Base-by-base conservation (phyloP, 345 rosid genomes). In the Salix exigua region DNA sequence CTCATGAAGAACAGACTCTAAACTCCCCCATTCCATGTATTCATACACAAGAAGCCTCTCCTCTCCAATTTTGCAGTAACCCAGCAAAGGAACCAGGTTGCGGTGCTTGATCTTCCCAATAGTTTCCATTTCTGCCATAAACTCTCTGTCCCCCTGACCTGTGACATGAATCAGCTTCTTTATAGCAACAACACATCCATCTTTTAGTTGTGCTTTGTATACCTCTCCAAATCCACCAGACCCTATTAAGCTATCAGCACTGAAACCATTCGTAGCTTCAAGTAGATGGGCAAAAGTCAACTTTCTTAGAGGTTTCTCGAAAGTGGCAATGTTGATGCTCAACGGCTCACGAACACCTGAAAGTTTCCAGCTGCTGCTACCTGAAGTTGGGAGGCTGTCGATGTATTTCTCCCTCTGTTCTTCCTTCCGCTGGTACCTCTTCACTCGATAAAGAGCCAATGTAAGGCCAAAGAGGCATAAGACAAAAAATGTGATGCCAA, bases 41-140 rank as follows among this genome's bases (percentile, higher is more conserved):
- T 95, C 99, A 6, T 95, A 95, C 28, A 95, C 99, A 74, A 95
- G 99, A 70, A 95, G 94, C 82, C 99, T 88, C 86, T 95, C 99
- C 69, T 95, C 99, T 21, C 99, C 99, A 33, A 95, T 78, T 85
- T 93, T 95, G 83, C 99, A 95, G 77, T 93, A 96, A 19, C 99
- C 99, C 30, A 96, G 80, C 73, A 96, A 83, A 21, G 98, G 98
- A 65, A 96, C 99, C 18, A 96, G 89, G 87, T 96, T 96, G 71
- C 98, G 85, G 81, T 96, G 98, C 87, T 93, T 95, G 83, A 95
- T 95, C 83, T 95, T 95, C 19, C 99, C 99, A 21, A 95, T 93
- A 19, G 99, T 96, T 77, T 93, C 99, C 99, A 93, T 96, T 84
- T 96, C 99, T 5, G 99, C 99, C 97, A 91, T 89, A 85, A 96